A percentile compares a stretch with the other conserved stretches of the same genome.
phyloP scores from a whole-genome alignment of 805 yeast genomes.

The Starmerella gropengiesseri region DNA sequence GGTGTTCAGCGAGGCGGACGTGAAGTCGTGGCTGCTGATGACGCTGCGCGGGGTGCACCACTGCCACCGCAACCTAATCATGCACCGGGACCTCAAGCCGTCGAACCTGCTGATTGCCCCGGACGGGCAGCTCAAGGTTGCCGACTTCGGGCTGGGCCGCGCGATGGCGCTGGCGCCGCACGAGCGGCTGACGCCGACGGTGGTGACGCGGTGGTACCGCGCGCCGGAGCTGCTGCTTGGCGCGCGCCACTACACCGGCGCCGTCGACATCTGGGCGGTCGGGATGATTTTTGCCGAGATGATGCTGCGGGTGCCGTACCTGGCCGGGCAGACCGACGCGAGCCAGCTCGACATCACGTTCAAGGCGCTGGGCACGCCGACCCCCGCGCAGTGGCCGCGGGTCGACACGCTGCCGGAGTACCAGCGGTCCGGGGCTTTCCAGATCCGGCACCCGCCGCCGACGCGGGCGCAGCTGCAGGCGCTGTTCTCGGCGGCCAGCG shows the following conservation, averaged over 20 bases:
- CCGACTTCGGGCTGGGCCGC: slow-evolving; percentile 95
- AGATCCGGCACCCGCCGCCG: slow-evolving; percentile 66
- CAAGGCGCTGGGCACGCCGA: slow-evolving; percentile 91
- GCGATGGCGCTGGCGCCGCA: slow-evolving; percentile 55
- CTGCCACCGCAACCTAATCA: slow-evolving; percentile 80
- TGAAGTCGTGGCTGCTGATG: slow-evolving; percentile 91
- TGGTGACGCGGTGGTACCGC: slow-evolving; percentile 95
- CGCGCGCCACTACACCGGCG: slow-evolving; percentile 76
- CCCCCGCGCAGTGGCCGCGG: slow-evolving; percentile 84
- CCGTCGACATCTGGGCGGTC: slow-evolving; percentile 91
- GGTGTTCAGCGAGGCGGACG: slow-evolving; percentile 73
- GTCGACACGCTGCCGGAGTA: slow-evolving; percentile 70
- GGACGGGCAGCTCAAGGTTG: slow-evolving; percentile 77
- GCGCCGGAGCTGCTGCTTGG: slow-evolving; percentile 92
- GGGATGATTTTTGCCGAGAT: slow-evolving; percentile 94
- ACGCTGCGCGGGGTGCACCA: slow-evolving; percentile 89
- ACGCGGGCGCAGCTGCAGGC: slow-evolving; percentile 66
- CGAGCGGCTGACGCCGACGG: slow-evolving; percentile 74
- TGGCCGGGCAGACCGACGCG: slow-evolving; percentile 83
- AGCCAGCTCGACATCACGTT: slow-evolving; percentile 92
- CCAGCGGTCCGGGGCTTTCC: slow-evolving; percentile 25
- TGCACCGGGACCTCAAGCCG: slow-evolving; percentile 91
- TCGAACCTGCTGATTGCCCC: slow-evolving; percentile 81
- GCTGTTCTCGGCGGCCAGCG: slow-evolving; percentile 84
- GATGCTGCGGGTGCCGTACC: slow-evolving; percentile 87